Conservation (phyloP, 805 yeast genomes). For the Monosporozyma siamensis region DNA sequence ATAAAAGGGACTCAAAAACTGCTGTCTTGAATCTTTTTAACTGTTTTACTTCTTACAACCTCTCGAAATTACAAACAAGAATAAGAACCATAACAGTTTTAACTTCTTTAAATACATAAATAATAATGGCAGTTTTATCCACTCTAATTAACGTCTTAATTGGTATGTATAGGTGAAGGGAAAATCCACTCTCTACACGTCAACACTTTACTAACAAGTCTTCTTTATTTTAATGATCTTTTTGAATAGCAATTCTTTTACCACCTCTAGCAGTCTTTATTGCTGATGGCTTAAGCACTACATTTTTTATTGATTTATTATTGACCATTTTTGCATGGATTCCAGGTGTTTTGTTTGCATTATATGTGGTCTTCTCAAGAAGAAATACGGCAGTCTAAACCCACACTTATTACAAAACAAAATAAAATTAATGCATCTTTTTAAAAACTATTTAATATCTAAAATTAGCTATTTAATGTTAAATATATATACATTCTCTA, state of each 20-base stretch:
- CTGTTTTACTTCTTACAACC: no score
- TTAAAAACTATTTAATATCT: not conserved
- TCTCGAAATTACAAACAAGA: no score
- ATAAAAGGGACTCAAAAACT: no score
- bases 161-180: constrained; percentile 1
- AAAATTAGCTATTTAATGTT: no score
- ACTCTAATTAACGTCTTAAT: constrained; percentile 3
- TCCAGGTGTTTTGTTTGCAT: constrained; percentile 72
- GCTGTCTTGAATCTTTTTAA: no score
- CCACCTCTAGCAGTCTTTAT: constrained; percentile 73
- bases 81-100: no score
- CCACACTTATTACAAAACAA: not conserved
- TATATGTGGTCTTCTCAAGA: constrained; percentile 40
- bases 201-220: not conserved
- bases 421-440: not conserved
- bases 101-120: no score
- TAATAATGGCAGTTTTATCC: not conserved
- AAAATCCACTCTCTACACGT: no score
- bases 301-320: constrained; percentile 52
- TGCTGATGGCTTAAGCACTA: constrained; percentile 53
- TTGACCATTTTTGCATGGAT: constrained; percentile 40
- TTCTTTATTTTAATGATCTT: constrained; percentile 9
- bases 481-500: not conserved
- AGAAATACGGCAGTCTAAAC: not conserved
- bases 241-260: constrained; percentile 47